Conservation (phyloP, 2,329 filamentous ascomycete species). For the Exutisphaerella laricina region DNA sequence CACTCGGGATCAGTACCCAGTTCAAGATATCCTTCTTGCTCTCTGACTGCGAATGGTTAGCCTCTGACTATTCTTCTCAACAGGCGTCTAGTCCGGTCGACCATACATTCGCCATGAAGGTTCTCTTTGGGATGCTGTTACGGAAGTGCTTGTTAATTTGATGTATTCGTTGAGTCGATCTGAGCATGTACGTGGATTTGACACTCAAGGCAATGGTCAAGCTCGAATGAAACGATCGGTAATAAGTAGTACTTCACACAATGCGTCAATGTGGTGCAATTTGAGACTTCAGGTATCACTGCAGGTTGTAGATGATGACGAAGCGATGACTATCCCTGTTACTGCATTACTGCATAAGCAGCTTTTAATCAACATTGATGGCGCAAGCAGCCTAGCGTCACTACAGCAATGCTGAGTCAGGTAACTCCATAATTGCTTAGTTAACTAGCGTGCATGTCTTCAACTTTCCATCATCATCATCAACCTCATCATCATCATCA, state of each 20-base stretch:
- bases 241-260: no score
- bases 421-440: no score
- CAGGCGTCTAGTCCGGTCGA: slow-evolving; percentile 1
- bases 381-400: no score
- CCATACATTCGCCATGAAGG: slow-evolving; percentile 19
- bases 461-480: no score
- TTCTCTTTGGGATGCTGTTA: slow-evolving; percentile 4
- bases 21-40: slow-evolving; percentile 58
- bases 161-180: background rate
- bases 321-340: background rate
- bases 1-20: no score
- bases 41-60: slow-evolving; percentile 13
- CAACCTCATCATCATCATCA: no score
- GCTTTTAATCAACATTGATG: no score
- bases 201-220: background rate
- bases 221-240: background rate
- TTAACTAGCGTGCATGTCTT: no score
- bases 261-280: background rate
- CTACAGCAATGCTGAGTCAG: no score
- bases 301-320: background rate
- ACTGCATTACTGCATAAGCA: no score
- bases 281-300: background rate
- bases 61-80: slow-evolving; percentile 5
- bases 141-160: background rate
- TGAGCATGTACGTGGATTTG: background rate